These are phyloP conservation scores for Aspergillus incahuasiensis DNA, from an alignment of 495 filamentous ascomycete species.

Conservation along the genomic window DNA sequence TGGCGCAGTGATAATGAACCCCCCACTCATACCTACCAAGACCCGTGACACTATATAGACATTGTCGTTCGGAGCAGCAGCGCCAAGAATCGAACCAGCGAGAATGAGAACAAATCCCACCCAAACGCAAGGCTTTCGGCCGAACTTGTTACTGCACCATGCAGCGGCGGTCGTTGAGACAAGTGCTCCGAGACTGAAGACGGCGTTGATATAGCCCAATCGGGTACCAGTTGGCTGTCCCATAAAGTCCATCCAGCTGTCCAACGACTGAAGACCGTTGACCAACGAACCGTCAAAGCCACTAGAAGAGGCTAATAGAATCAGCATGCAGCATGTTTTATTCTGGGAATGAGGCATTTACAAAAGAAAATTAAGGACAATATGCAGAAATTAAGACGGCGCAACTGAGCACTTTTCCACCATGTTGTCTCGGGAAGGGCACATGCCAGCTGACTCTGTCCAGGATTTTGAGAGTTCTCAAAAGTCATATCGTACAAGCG, in stretches of 20 bases:
- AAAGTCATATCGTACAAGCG: neutral
- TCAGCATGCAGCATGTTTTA: neutral
- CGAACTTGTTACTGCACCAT: neutral
- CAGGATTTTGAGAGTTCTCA: neutral
- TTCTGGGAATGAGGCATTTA: neutral
- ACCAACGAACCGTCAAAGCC: slow-evolving; percentile 24
- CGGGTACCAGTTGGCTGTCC: slow-evolving; percentile 13
- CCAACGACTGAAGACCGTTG: slow-evolving; percentile 20
- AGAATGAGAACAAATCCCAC: slow-evolving; percentile 57
- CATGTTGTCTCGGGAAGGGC: neutral
- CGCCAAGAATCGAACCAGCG: slow-evolving; percentile 53
- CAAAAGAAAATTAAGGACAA: neutral
- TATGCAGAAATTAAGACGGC: neutral
- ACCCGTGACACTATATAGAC: slow-evolving; percentile 58
- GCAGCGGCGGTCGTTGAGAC: neutral
- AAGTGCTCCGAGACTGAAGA: slow-evolving; percentile 16
- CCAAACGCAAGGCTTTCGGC: slow-evolving; percentile 39
- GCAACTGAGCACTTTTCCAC: neutral
- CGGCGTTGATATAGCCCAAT: slow-evolving; percentile 21
- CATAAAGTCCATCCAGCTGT: slow-evolving; percentile 18
- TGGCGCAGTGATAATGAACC: slow-evolving; percentile 51
- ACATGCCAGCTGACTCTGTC: neutral
- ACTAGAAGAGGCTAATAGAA: slow-evolving; percentile 4
- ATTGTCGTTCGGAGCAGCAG: slow-evolving; percentile 35
- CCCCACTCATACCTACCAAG: slow-evolving; percentile 56